phyloP scores from a whole-genome alignment of 495 filamentous ascomycete genomes.

The Friedmanniomyces simplex region DNA sequence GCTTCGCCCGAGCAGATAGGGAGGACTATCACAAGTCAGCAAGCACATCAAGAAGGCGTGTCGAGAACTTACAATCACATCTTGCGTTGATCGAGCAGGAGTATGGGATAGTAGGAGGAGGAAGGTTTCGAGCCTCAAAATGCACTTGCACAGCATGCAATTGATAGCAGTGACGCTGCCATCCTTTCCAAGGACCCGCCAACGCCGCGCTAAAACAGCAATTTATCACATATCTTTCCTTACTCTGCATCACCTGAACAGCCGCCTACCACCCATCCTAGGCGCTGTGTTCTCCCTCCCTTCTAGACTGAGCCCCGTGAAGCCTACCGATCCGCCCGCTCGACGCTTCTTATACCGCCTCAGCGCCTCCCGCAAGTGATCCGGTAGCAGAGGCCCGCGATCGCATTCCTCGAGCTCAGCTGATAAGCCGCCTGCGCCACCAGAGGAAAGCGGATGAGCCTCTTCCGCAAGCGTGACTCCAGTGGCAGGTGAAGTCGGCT shows the following conservation, averaged over 20 bases:
- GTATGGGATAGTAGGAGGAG: too few species aligned
- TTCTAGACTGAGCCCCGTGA: slow-evolving; percentile 61
- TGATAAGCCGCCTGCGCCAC: slow-evolving; percentile 14
- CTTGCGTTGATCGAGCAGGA: too few species aligned
- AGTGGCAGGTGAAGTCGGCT: slow-evolving; percentile 3
- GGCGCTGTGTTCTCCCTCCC: slow-evolving; percentile 28
- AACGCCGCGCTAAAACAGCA: neutral
- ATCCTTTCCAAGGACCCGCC: neutral
- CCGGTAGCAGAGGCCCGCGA: slow-evolving; percentile 64
- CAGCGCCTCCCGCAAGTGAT: slow-evolving; percentile 71
- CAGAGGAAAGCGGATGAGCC: neutral
- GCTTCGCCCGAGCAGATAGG: too few species aligned
- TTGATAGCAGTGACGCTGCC: too few species aligned
- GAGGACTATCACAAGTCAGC: too few species aligned
- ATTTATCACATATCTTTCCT: neutral
- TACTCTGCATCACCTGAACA: slow-evolving; percentile 29
- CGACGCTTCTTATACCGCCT: slow-evolving; percentile 58
- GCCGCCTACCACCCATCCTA: slow-evolving; percentile 28
- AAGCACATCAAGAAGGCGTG: too few species aligned
- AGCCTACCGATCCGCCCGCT: slow-evolving; percentile 57
- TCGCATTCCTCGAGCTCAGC: slow-evolving; percentile 19
- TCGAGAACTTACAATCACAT: too few species aligned
- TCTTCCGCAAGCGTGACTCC: neutral
- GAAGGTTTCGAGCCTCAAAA: too few species aligned
- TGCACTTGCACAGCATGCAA: too few species aligned